These are phyloP conservation scores for Botrytis aclada DNA, from an alignment of 2,329 filamentous ascomycete species.

Conservation along the genomic window DNA sequence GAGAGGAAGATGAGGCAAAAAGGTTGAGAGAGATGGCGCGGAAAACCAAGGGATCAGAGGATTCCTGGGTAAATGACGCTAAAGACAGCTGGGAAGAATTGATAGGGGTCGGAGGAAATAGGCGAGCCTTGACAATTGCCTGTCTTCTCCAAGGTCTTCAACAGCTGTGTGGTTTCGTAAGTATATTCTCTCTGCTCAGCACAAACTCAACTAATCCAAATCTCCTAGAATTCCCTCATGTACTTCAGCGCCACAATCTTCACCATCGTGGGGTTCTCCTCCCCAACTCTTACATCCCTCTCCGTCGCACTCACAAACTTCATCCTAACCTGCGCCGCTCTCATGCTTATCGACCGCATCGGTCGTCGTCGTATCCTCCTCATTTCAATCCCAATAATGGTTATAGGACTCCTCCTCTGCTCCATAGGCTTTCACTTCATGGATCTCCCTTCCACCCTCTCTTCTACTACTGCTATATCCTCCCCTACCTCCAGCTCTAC, in stretches of 20 bases:
- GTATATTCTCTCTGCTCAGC: slow-evolving; percentile 34
- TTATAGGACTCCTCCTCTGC: slow-evolving; percentile 65
- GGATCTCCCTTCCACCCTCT: slow-evolving; percentile 33
- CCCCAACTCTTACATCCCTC: slow-evolving; percentile 75
- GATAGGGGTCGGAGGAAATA: slow-evolving; percentile 58
- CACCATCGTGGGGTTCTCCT: slow-evolving; percentile 70
- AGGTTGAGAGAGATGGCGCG: slow-evolving; percentile 29
- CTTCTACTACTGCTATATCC: background rate
- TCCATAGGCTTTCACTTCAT: slow-evolving; percentile 68
- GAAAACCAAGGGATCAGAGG: slow-evolving; percentile 23
- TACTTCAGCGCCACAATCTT: slow-evolving; percentile 87
- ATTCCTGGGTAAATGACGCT: slow-evolving; percentile 29
- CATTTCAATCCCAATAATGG: slow-evolving; percentile 82
- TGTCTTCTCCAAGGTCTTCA: slow-evolving; percentile 84
- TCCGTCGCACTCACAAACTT: slow-evolving; percentile 83
- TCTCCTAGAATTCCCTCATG: slow-evolving; percentile 76
- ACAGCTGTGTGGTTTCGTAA: slow-evolving; percentile 79
- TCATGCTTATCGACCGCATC: slow-evolving; percentile 74
- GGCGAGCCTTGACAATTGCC: slow-evolving; percentile 76
- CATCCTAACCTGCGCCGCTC: slow-evolving; percentile 70
- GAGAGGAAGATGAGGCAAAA: slow-evolving; percentile 60
- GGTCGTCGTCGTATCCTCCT: slow-evolving; percentile 79
- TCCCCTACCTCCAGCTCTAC: slow-evolving; percentile 21
- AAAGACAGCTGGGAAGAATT: slow-evolving; percentile 51
- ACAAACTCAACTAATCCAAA: slow-evolving; percentile 14